Percentiles rank a stretch among this genome's conserved stretches.
Evolutionary conservation across 2,329 filamentous ascomycete species (phyloP).

Genomic region (Fusarium longipes): DNA sequence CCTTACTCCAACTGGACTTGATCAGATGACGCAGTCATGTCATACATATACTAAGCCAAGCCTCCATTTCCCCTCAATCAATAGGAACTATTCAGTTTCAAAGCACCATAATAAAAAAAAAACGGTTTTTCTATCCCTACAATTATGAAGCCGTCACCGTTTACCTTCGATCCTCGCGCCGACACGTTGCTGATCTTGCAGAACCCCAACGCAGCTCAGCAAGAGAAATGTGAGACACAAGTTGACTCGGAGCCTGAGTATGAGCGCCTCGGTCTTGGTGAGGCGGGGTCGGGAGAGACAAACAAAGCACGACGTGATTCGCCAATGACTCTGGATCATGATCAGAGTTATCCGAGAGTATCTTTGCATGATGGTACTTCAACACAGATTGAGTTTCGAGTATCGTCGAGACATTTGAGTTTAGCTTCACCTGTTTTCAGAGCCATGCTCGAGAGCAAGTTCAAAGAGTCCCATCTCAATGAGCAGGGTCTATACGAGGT

Average conservation of each 20-base stretch:
- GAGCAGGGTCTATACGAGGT: conserved; percentile 19
- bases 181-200: conserved; percentile 21
- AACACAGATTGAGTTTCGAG: conserved; percentile 15
- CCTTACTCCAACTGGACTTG: conserved; percentile 26
- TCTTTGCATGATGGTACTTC: neutral
- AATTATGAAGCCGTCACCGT: conserved; percentile 22
- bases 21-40: conserved; percentile 31
- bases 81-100: neutral
- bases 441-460: conserved; percentile 25
- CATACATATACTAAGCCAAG: conserved; percentile 19
- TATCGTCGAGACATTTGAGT: conserved; percentile 30
- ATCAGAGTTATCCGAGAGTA: conserved; percentile 10
- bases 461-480: conserved; percentile 14
- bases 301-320: conserved; percentile 16
- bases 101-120: neutral
- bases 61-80: conserved; percentile 24
- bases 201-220: conserved; percentile 9
- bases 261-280: conserved; percentile 6
- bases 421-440: conserved; percentile 31
- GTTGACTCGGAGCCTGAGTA: conserved; percentile 25
- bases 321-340: conserved; percentile 22
- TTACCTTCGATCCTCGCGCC: conserved; percentile 23
- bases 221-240: neutral
- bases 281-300: conserved; percentile 12
- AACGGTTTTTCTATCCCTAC: too few species aligned